Base-by-base conservation (phyloP, 768 basidiomycete genomes). In the Rhodotorula kratochvilovae region DNA sequence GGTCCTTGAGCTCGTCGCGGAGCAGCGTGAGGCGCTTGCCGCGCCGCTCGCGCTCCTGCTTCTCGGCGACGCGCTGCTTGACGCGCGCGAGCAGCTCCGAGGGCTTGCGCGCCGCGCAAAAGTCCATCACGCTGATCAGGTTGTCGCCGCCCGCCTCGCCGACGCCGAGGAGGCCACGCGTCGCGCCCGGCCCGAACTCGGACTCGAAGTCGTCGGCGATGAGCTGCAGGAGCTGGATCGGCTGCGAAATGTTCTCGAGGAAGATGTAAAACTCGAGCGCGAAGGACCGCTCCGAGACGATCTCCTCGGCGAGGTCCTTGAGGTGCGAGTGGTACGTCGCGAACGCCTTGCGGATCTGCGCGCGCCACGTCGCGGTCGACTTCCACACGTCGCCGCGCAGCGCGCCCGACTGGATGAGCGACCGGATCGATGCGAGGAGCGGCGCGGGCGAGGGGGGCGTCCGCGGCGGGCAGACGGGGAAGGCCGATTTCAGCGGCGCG, bases 131-230 rank as follows among this genome's bases (percentile, higher is more conserved):
- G 51, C 54, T 55, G 36, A 70, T 51, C 3, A 74, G 53, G 66
- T 74, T 74, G 66, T 71, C 66, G 1, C 73, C 73, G 2, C 73
- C 73, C 5, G 63, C 63, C 2, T 74, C 69, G 25, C 73, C 73
- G 27, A 74, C 69, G 16, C 69, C 73, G 17, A 74, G 46, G 45
- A 74, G 27, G 2, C 73, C 73, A 12, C 66, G 59, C 7, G 69
- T 71, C n/a, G 73, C 73, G 8, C 61, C 67, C 10, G 57, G 53
- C 2, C 73, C 73, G 35, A 74, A 74, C 60, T 74, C 73, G 66
- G 43, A 21, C 36, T 74, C 73, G 51, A 74, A 74, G 51, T 74
- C 73, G 48, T 74, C 73, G 46, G 69, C 63, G 57, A 74, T 66
- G 55, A 74, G 63, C n/a, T 70, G 67, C 17, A 74, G 61, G 25